phyloP scores from a whole-genome alignment of 2,329 filamentous ascomycete genomes.

The Cordyceps pruinosa region DNA sequence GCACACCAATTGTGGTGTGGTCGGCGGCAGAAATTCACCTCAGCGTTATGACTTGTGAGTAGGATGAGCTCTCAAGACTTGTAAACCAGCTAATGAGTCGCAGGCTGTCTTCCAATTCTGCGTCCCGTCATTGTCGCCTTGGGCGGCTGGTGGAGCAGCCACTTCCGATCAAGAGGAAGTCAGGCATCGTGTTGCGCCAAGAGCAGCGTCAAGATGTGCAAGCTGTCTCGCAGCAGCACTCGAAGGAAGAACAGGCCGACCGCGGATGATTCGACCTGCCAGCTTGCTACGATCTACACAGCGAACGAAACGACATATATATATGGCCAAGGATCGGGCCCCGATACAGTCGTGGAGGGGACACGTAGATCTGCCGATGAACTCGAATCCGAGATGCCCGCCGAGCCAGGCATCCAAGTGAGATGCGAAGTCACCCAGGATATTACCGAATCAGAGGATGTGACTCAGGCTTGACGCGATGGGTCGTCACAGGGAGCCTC shows the following conservation, averaged over 20 bases:
- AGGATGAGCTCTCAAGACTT: too few relatives aligned
- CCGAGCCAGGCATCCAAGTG: neutral
- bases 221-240: neutral
- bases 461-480: neutral
- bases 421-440: neutral
- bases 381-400: neutral
- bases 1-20: conserved; percentile 4
- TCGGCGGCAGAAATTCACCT: conserved; percentile 10
- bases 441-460: neutral
- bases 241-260: neutral
- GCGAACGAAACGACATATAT: neutral
- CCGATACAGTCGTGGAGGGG: neutral
- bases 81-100: too few relatives aligned
- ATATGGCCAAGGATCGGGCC: neutral
- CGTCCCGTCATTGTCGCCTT: conserved; percentile 1
- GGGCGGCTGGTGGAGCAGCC: conserved; percentile 8
- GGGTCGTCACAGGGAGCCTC: neutral
- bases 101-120: neutral
- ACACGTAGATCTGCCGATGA: neutral
- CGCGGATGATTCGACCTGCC: neutral
- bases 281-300: neutral
- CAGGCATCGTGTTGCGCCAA: neutral
- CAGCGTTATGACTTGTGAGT: conserved; percentile 11
- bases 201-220: neutral
- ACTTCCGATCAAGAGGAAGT: conserved; percentile 1